Evolutionary conservation across 768 basidiomycete species (phyloP).

Genomic region (Boletus huronensis): DNA sequence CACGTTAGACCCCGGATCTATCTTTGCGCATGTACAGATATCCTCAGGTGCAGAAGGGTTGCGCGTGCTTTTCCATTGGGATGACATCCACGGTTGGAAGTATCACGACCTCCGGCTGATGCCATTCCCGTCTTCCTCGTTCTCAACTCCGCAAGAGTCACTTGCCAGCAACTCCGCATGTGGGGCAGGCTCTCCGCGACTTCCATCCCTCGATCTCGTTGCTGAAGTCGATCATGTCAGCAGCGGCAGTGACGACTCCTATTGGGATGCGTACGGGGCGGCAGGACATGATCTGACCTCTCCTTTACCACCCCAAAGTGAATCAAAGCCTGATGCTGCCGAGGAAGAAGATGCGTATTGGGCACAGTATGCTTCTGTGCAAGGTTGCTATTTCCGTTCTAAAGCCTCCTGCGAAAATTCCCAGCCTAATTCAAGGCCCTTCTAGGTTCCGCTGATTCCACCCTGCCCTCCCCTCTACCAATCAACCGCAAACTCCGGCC

Average conservation of each 20-base stretch:
- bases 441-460: conserved; percentile 70
- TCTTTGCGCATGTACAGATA: conserved; percentile 56
- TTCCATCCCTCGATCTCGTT: neutral
- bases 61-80: conserved; percentile 70
- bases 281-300: conserved; percentile 29
- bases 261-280: conserved; percentile 66
- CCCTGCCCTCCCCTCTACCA: conserved; percentile 50
- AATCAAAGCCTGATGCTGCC: conserved; percentile 8
- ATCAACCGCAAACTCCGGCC: conserved; percentile 27
- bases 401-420: conserved; percentile 3
- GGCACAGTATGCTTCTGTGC: conserved; percentile 68
- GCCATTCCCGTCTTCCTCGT: conserved; percentile 58
- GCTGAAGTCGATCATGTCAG: conserved; percentile 21
- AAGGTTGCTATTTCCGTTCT: conserved; percentile 45
- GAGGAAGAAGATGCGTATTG: conserved; percentile 64
- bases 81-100: conserved; percentile 52
- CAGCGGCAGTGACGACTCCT: conserved; percentile 46
- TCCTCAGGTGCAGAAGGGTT: conserved; percentile 36
- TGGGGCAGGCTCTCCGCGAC: neutral
- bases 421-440: neutral
- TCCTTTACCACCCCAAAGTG: conserved; percentile 14
- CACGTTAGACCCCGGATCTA: conserved; percentile 47
- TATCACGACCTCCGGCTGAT: conserved; percentile 68
- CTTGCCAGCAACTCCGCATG: conserved; percentile 24
- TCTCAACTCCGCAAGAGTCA: conserved; percentile 26